Evolutionary conservation across 2,329 filamentous ascomycete species (phyloP), one percentile per base, ranked within the genome.

Genomic region (Scleromitrula shiraiana): DNA sequence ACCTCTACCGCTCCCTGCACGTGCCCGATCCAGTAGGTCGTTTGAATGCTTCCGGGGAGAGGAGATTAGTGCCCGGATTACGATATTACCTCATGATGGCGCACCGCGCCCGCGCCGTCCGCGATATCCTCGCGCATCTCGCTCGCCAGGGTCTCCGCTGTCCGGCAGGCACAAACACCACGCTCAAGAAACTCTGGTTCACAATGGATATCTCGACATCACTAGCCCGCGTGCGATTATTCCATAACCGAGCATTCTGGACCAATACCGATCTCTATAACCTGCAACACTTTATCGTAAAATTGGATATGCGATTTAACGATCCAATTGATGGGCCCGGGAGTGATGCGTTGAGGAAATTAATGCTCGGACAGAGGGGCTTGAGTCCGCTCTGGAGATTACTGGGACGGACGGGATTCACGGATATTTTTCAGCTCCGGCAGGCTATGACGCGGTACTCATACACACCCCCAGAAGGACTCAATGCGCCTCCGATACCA

Each of bases 101-200:
- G 53, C 75, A 70, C 50, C 73, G 82, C 9, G 69, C 83, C 54
- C 67, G 69, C 32, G 71, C 72, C 29, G 72, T 77, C 51, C 67
- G 73, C 22, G 77, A 85, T 55, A 85, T 88, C 54, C 62, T 85
- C n/a, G 73, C 74, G 12, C 67, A 73, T 10, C 69, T 89, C 55
- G 76, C 76, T 0, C 68, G 74, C 12, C 66, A 73, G 36, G 82
- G 81, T 1, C 74, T 81, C 49, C 71, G 74, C 8, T 65, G 80
- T 44, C 82, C 82, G 0, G 41, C 53, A 1, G 62, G 64, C 22
- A 75, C 74, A 53, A 61, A 68, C 41, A 42, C 58, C 9, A 70
- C 72, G 1, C 65, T 85, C 38, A 71, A 78, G 58, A 85, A 85
- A 59, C 68, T 88, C 15, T 93, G 88, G 88, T 73, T 85, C 43